A percentile compares a stretch with the other conserved stretches of the same genome.
Evolutionary conservation across 2,329 filamentous ascomycete species (phyloP).

Genomic region (Harringtonia lauricola): DNA sequence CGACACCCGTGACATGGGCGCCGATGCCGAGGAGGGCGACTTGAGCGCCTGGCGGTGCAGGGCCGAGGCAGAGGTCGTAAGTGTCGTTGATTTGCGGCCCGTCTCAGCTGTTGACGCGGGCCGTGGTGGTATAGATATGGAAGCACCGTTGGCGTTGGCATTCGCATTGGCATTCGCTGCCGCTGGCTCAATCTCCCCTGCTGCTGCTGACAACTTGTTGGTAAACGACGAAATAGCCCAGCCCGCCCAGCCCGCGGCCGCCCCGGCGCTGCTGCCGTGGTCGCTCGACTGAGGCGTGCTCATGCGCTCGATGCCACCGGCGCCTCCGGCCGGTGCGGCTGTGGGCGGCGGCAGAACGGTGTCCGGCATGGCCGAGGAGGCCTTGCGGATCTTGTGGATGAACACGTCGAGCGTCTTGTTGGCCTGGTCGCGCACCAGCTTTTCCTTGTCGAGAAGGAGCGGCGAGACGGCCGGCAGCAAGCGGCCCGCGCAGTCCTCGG

Average conservation of each 20-base stretch:
- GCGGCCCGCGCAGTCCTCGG: constrained; percentile 79
- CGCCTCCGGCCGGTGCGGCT: constrained; percentile 34
- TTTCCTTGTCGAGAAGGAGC: constrained; percentile 86
- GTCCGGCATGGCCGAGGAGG: constrained; percentile 67
- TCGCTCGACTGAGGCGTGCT: constrained; percentile 57
- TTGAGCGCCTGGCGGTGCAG: constrained; percentile 50
- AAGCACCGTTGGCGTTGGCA: no score
- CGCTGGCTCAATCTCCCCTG: constrained; percentile 68
- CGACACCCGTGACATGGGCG: constrained; percentile 33
- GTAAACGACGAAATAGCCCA: constrained; percentile 99
- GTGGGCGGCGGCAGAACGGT: constrained; percentile 60
- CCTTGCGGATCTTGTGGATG: constrained; percentile 70
- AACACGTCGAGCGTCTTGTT: constrained; percentile 84
- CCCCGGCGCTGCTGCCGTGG: constrained; percentile 29
- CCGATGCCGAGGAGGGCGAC: constrained; percentile 31
- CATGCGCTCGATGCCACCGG: constrained; percentile 56
- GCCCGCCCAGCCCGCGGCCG: constrained; percentile 64
- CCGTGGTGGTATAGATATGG: no score
- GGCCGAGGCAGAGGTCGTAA: constrained; percentile 41
- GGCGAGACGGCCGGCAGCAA: constrained; percentile 79
- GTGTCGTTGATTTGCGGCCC: constrained; percentile 20
- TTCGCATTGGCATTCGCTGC: constrained; percentile 1
- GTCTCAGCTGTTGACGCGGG: constrained; percentile 12
- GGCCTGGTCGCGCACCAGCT: constrained; percentile 83
- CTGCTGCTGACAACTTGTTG: constrained; percentile 76